Evolutionary conservation across 169 alveolate species (phyloP).

Genomic region (Plasmodium gallinaceum): DNA sequence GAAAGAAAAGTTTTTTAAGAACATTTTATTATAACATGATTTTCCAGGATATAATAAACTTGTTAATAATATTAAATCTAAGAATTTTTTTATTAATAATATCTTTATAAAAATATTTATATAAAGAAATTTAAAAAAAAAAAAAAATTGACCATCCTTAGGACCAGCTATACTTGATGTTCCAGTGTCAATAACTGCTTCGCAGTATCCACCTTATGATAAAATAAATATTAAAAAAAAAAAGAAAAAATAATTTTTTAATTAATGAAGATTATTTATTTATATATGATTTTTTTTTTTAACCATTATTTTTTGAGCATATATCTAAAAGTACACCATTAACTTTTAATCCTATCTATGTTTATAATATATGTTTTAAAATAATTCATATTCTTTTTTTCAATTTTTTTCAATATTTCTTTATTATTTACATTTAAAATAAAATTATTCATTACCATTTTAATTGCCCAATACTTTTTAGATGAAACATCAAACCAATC

Average conservation of each 20-base stretch:
- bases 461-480: slow-evolving; percentile 69
- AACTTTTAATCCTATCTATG: slow-evolving; percentile 58
- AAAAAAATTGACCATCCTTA: slow-evolving; percentile 40
- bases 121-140: not conserved
- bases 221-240: slow-evolving; percentile 3
- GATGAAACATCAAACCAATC: slow-evolving; percentile 75
- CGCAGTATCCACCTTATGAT: slow-evolving; percentile 52
- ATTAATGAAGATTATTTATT: not conserved
- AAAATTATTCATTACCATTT: slow-evolving; percentile 44
- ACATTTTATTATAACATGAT: slow-evolving; percentile 19
- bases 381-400: not conserved
- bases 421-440: slow-evolving; percentile 13
- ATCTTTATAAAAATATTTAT: not conserved
- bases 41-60: slow-evolving; percentile 43
- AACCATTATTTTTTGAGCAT: slow-evolving; percentile 67
- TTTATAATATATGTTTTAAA: slow-evolving; percentile 13
- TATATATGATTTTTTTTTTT: slow-evolving; percentile 7
- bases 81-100: slow-evolving; percentile 8
- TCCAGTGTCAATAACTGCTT: slow-evolving; percentile 75
- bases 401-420: not conserved
- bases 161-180: slow-evolving; percentile 77
- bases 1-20: slow-evolving; percentile 67
- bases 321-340: slow-evolving; percentile 60
- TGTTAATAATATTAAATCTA: slow-evolving; percentile 67
- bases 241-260: not conserved